A percentile compares a stretch with the other conserved stretches of the same genome.
These are phyloP conservation scores for Aspergillus sclerotialis DNA, from an alignment of 2,329 filamentous ascomycete genomes.

Conservation along the genomic window DNA sequence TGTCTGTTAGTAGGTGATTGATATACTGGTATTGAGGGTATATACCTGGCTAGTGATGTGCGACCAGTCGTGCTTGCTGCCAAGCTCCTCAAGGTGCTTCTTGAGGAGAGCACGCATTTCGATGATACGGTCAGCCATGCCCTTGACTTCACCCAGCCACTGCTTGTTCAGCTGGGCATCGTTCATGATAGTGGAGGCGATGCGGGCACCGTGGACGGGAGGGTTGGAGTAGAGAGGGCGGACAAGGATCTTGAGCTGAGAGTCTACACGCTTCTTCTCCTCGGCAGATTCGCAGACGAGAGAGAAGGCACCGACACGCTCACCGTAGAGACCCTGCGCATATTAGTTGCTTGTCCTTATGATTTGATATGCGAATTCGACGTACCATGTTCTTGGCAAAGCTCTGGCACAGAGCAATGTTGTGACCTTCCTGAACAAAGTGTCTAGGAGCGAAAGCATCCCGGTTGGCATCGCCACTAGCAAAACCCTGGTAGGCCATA, in stretches of 20 bases:
- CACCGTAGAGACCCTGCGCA: slow-evolving; percentile 81
- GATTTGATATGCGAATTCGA: not conserved
- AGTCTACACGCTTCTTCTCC: slow-evolving; percentile 93
- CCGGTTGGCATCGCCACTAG: slow-evolving; percentile 81
- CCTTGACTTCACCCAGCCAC: slow-evolving; percentile 96
- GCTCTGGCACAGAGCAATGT: slow-evolving; percentile 80
- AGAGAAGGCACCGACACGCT: slow-evolving; percentile 96
- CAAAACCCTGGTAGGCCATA: slow-evolving; percentile 99
- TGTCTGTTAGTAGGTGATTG: slow-evolving; percentile 1
- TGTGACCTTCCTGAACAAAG: slow-evolving; percentile 89
- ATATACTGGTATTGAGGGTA: not conserved
- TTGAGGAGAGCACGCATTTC: slow-evolving; percentile 93
- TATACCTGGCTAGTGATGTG: slow-evolving; percentile 84
- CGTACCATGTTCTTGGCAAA: slow-evolving; percentile 98
- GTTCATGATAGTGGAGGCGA: slow-evolving; percentile 88
- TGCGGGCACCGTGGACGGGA: slow-evolving; percentile 89
- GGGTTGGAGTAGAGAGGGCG: slow-evolving; percentile 98
- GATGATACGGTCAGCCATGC: slow-evolving; percentile 98
- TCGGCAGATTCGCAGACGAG: slow-evolving; percentile 76
- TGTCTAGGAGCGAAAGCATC: slow-evolving; percentile 90
- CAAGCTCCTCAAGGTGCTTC: slow-evolving; percentile 88
- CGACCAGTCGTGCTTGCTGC: slow-evolving; percentile 95
- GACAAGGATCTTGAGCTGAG: slow-evolving; percentile 96
- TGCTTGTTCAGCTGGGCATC: slow-evolving; percentile 77
- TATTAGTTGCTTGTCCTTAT: slow-evolving; percentile 1